Percentiles rank a stretch among this genome's conserved stretches.
These are phyloP conservation scores for Bonia amplexicaulis DNA, from an alignment of 176 grass and related monocot species.

Conservation along the genomic window DNA sequence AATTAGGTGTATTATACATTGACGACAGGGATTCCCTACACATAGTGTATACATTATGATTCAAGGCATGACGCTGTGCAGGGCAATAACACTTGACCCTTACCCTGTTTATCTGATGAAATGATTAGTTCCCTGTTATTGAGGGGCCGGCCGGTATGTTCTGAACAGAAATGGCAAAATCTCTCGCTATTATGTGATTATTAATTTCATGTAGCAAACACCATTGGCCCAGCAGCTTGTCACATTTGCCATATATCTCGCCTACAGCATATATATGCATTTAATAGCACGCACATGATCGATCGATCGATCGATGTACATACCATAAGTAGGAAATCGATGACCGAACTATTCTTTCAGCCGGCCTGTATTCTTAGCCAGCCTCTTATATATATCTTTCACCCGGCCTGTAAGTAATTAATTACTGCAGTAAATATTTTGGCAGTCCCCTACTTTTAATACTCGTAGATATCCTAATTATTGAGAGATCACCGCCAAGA, in stretches of 20 bases:
- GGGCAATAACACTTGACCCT: not conserved
- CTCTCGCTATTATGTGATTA: not conserved
- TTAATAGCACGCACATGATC: not conserved
- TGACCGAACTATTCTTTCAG: not conserved
- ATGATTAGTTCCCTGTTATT: not conserved
- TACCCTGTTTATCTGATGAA: not conserved
- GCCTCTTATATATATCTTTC: not conserved
- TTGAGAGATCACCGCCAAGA: conserved; percentile 25
- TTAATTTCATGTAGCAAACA: not conserved
- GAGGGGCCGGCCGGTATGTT: not conserved
- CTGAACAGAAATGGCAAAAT: not conserved
- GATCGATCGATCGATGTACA: not conserved
- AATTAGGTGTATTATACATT: not conserved
- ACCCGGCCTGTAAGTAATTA: not conserved
- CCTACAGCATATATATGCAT: not conserved
- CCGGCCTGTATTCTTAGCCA: not conserved
- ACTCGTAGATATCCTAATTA: conserved; percentile 12
- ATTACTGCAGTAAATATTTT: not conserved
- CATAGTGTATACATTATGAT: not conserved
- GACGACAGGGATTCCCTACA: not conserved
- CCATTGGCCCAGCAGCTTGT: not conserved
- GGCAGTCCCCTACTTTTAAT: conserved; percentile 6
- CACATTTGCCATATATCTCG: not conserved
- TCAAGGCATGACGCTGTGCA: not conserved
- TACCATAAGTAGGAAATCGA: not conserved